A percentile compares a stretch with the other conserved stretches of the same genome.
Conservation (phyloP, 352 stramenopile species). For the Globisporangium rhizosaccharum region DNA sequence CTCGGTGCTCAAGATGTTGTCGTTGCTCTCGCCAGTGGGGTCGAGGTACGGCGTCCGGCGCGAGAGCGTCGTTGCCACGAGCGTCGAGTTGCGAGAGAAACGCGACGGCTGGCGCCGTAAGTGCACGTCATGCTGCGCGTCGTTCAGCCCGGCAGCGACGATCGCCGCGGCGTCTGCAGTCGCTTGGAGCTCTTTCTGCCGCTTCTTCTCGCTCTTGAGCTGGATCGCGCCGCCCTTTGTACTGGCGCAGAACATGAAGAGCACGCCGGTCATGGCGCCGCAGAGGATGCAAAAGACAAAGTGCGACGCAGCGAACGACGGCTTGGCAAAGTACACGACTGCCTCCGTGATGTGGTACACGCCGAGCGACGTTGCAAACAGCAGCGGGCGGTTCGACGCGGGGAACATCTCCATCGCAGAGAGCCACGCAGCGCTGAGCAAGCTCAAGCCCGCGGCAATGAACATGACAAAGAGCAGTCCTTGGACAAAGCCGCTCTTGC, state of each 20-base stretch:
- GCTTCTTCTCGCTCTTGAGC: conserved; percentile 82
- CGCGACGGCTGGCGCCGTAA: conserved; percentile 51
- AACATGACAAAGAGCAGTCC: conserved; percentile 58
- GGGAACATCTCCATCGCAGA: conserved; percentile 81
- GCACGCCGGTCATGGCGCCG: conserved; percentile 38
- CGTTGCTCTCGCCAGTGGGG: conserved; percentile 2
- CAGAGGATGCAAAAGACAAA: conserved; percentile 52
- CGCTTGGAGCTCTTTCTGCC: conserved; percentile 36
- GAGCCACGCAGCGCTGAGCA: conserved; percentile 74
- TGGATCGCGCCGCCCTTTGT: conserved; percentile 80
- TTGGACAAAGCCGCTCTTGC: conserved; percentile 33
- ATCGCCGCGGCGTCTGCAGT: conserved; percentile 16
- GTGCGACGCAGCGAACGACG: conserved; percentile 52
- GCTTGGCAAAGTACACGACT: conserved; percentile 47
- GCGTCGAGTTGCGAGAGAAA: conserved; percentile 29
- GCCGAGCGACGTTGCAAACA: conserved; percentile 64
- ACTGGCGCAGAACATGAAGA: conserved; percentile 76
- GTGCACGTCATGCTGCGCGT: conserved; percentile 17
- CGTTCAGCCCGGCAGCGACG: conserved; percentile 16
- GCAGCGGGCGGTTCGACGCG: conserved; percentile 45
- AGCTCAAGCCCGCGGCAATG: conserved; percentile 53
- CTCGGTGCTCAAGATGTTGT: neutral
- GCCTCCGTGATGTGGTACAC: conserved; percentile 58
- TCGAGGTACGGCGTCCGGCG: conserved; percentile 9
- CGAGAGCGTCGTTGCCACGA: conserved; percentile 1